These are phyloP conservation scores for Xylariaceae sp. DNA, from an alignment of 2,329 filamentous ascomycete genomes.

Conservation along the genomic window DNA sequence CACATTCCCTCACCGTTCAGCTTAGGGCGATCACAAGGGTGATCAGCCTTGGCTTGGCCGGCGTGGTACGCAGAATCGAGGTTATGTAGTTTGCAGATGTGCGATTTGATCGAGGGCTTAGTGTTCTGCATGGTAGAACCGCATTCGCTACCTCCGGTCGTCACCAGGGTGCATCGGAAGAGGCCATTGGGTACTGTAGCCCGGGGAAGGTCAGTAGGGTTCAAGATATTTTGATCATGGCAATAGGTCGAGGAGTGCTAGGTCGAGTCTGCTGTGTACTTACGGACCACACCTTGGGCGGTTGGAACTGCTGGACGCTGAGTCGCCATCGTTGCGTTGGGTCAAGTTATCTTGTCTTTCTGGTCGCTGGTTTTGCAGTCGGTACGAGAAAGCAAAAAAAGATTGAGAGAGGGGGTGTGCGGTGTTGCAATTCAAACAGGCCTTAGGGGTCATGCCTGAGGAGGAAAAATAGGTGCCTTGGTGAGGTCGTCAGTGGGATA, in stretches of 20 bases:
- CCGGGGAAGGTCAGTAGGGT: background rate
- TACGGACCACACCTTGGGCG: slow-evolving; percentile 1
- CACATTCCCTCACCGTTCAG: background rate
- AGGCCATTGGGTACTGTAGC: background rate
- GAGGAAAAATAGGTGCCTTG: too few relatives aligned
- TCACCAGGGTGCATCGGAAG: background rate
- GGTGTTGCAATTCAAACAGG: too few relatives aligned
- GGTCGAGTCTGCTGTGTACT: background rate
- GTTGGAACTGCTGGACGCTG: background rate
- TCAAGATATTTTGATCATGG: too few relatives aligned
- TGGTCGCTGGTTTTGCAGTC: too few relatives aligned
- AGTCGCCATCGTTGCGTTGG: too few relatives aligned
- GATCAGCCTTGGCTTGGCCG: background rate
- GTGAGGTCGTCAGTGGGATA: too few relatives aligned
- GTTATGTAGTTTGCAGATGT: slow-evolving; percentile 4
- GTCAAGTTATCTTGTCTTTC: too few relatives aligned
- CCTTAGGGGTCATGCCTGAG: too few relatives aligned
- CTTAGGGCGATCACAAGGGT: slow-evolving; percentile 4
- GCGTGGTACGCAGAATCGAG: background rate
- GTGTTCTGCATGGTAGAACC: background rate
- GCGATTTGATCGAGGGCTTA: background rate
- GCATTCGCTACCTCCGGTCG: background rate
- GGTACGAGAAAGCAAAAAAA: too few relatives aligned
- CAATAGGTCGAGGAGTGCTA: background rate
- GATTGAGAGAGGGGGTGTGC: too few relatives aligned